Conservation (phyloP, 2,329 filamentous ascomycete genomes). For the Acrocalymma vagum region DNA sequence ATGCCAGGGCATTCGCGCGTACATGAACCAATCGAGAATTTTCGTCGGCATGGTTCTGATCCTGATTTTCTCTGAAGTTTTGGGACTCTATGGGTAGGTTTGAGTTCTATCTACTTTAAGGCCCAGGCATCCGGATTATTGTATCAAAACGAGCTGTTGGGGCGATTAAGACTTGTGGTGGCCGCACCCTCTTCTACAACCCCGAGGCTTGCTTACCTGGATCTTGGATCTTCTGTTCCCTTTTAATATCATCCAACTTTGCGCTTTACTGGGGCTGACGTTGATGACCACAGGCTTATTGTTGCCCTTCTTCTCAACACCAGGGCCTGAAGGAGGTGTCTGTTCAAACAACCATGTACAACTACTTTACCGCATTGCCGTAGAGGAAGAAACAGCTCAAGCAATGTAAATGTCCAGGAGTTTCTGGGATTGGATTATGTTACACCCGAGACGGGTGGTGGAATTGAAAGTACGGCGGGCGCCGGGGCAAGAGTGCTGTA, state of each 20-base stretch:
- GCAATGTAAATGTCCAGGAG: too few relatives aligned
- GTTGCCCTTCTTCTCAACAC: constrained; percentile 94
- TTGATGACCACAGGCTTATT: constrained; percentile 71
- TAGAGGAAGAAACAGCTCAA: too few relatives aligned
- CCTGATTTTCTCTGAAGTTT: constrained; percentile 96
- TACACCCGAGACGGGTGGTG: too few relatives aligned
- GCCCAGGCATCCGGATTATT: background rate
- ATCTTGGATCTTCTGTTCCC: background rate
- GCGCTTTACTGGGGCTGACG: background rate
- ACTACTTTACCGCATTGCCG: too few relatives aligned
- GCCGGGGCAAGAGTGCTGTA: too few relatives aligned
- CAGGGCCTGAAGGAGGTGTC: constrained; percentile 62
- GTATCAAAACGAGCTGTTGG: background rate
- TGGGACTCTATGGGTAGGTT: constrained; percentile 92
- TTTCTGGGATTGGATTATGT: too few relatives aligned
- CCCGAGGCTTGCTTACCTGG: too few relatives aligned
- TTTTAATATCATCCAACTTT: background rate
- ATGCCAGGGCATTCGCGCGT: constrained; percentile 78
- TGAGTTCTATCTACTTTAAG: background rate
- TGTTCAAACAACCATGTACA: constrained; percentile 30
- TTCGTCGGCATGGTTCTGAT: constrained; percentile 99
- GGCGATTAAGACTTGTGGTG: too few relatives aligned
- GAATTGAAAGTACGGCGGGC: too few relatives aligned
- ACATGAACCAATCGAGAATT: constrained; percentile 94
- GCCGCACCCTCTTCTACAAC: too few relatives aligned